These are phyloP conservation scores for Leptographium flavum DNA, from an alignment of 2,329 filamentous ascomycete species.

Conservation along the genomic window DNA sequence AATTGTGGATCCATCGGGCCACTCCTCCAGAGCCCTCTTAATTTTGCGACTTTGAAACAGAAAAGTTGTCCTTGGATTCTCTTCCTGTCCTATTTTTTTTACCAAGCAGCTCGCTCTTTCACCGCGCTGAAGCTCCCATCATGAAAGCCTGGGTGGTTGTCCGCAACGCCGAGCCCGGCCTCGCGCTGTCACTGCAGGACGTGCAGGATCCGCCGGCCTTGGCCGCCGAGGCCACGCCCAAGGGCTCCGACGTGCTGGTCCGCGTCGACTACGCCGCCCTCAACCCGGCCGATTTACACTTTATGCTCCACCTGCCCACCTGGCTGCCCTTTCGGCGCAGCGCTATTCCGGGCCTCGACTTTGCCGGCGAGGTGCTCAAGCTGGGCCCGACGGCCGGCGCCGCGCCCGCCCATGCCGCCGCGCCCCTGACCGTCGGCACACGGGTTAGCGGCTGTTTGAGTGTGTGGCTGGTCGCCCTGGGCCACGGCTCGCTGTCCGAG, in stretches of 20 bases:
- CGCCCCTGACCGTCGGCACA: conserved; percentile 13
- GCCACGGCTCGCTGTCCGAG: conserved; percentile 20
- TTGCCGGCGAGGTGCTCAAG: conserved; percentile 19
- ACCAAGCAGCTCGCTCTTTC: too few relatives aligned
- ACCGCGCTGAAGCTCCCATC: neutral
- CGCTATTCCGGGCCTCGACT: conserved; percentile 20
- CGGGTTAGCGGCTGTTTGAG: conserved; percentile 19
- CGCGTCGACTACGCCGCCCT: conserved; percentile 20
- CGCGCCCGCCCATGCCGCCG: neutral
- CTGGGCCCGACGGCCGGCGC: conserved; percentile 11
- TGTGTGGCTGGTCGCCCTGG: conserved; percentile 14
- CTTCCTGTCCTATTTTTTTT: too few relatives aligned
- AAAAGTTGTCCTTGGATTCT: too few relatives aligned
- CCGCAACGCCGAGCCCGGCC: conserved; percentile 13
- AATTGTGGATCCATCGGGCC: neutral
- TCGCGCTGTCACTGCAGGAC: conserved; percentile 13
- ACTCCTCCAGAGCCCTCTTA: neutral
- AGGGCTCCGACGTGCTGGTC: conserved; percentile 13
- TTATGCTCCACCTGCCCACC: conserved; percentile 17
- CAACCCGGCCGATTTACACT: conserved; percentile 22
- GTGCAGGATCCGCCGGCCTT: conserved; percentile 1
- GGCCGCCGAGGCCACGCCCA: conserved; percentile 7
- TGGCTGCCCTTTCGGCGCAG: conserved; percentile 18
- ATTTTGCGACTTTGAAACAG: too few relatives aligned
- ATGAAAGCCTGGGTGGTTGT: conserved; percentile 18